Evolutionary conservation across 2,329 filamentous ascomycete genomes (phyloP), one percentile per base, ranked within the genome.

Genomic region (Podosphaera leucotricha): DNA sequence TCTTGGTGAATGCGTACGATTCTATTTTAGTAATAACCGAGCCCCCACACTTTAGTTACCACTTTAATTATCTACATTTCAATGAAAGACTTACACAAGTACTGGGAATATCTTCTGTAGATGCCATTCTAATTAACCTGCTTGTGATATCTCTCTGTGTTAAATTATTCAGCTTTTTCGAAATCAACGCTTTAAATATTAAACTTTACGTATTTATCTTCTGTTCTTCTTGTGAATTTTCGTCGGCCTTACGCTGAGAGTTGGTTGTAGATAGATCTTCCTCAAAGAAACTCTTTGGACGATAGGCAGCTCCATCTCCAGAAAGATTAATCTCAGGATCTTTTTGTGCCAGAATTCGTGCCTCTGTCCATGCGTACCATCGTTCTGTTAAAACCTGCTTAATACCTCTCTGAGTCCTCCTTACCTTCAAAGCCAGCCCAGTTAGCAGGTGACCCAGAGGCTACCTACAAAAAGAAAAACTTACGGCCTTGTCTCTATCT

Each of bases 281-380:
- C 30, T 52, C 49, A 28, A 51, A 45, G 41, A 51, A 55, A 21
- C 54, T 48, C 28, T 43, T 41, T 24, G 56, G 55, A 7, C 39
- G 50, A 44, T 58, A 57, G 21, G 51, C 22, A 24, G 53, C 51
- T 26, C 55, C 56, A 15, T 53, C 40, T 11, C 55, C 57, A 10
- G 54, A 53, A 6, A 58, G 46, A 46, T 81, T 64, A 53, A 85
- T 66, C 58, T 82, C 77, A 4, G 70, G 67, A 57, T 87, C 81
- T 7, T 62, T 56, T 62, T 70, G 66, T 6, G 78, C 81, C 49
- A 81, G 62, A 47, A 69, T 62, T 42, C 72, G 64, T 19, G 83
- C 83, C 56, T 85, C 80, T 56, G 82, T 70, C 80, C 84, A 95
- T 8, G 81, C 72, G 62, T 93, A 87, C 64, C 75, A 90, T 55